phyloP scores from a whole-genome alignment of 352 stramenopile species.

The Phytophthora cajani region DNA sequence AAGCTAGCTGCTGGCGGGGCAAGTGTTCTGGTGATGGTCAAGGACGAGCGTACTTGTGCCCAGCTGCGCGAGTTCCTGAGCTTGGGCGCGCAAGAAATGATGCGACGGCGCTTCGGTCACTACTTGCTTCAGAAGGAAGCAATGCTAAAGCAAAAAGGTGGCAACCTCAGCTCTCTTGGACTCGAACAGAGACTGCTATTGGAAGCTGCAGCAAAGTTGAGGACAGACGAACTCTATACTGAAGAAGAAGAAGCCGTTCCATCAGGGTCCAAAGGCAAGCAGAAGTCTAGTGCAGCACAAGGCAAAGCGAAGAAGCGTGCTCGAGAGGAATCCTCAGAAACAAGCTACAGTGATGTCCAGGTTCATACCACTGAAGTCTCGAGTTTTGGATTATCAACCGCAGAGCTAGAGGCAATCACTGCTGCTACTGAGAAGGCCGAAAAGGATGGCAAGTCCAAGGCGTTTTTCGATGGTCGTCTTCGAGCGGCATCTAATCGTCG shows the following conservation, averaged over 20 bases:
- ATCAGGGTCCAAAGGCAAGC: constrained; percentile 18
- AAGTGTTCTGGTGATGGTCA: constrained; percentile 85
- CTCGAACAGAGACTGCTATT: constrained; percentile 75
- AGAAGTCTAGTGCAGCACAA: constrained; percentile 11
- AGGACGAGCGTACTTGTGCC: constrained; percentile 87
- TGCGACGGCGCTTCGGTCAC: constrained; percentile 82
- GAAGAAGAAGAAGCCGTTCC: constrained; percentile 22
- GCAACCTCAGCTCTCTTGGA: constrained; percentile 41
- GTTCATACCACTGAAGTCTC: constrained; percentile 53
- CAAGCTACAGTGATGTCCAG: constrained; percentile 35
- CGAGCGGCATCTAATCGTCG: constrained; percentile 8
- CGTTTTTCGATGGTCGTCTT: constrained; percentile 27
- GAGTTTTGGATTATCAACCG: constrained; percentile 75
- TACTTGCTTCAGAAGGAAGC: constrained; percentile 80
- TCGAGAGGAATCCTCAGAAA: constrained; percentile 27
- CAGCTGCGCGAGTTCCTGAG: constrained; percentile 87
- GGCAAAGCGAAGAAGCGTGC: constrained; percentile 43
- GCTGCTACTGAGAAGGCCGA: constrained; percentile 34
- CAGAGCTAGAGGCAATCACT: constrained; percentile 67
- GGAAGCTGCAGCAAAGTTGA: constrained; percentile 56
- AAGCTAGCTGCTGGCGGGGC: constrained; percentile 45
- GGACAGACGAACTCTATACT: constrained; percentile 51
- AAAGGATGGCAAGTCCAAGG: constrained; percentile 30
- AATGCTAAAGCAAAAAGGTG: constrained; percentile 62
- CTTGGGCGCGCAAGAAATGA: constrained; percentile 82